Evolutionary conservation across 1,139 yeast species (phyloP).

Genomic region (Saccharomyces hybrid): DNA sequence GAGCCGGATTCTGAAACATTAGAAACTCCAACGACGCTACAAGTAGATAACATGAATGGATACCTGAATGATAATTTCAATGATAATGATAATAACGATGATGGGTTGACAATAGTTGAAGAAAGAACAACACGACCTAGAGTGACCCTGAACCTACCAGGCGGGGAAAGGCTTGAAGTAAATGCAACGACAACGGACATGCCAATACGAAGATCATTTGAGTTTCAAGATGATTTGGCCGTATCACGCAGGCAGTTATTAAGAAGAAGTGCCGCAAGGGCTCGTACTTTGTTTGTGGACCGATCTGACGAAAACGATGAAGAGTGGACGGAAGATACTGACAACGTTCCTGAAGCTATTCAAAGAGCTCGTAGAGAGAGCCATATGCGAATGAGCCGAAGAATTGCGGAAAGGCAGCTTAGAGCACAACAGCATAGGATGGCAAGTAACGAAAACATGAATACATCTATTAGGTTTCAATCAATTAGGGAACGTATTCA

Average conservation of each 20-base stretch:
- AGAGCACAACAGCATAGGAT: slow-evolving; percentile 2
- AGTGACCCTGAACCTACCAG: slow-evolving; percentile 24
- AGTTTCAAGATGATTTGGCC: slow-evolving; percentile 16
- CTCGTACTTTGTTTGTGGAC: slow-evolving; percentile 13
- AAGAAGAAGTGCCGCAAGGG: slow-evolving; percentile 19
- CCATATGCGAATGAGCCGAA: background rate
- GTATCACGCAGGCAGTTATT: slow-evolving; percentile 15
- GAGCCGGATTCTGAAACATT: slow-evolving; percentile 7
- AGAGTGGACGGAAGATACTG: slow-evolving; percentile 3
- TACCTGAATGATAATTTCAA: background rate
- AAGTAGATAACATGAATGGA: background rate
- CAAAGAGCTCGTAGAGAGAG: slow-evolving; percentile 4
- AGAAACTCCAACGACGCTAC: background rate
- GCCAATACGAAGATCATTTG: slow-evolving; percentile 27
- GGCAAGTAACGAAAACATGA: background rate
- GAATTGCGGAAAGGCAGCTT: slow-evolving; percentile 1
- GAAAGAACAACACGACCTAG: slow-evolving; percentile 22
- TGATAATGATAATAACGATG: slow-evolving; percentile 16
- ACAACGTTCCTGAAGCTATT: slow-evolving; percentile 10
- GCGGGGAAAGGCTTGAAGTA: slow-evolving; percentile 23
- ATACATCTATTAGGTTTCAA: slow-evolving; percentile 8
- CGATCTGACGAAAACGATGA: slow-evolving; percentile 7
- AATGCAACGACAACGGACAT: slow-evolving; percentile 19
- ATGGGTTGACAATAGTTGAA: slow-evolving; percentile 23
- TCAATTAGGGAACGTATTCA: slow-evolving; percentile 13